Base-by-base conservation (phyloP, 108 stramenopile genomes). In the Skeletonema menzelii region DNA sequence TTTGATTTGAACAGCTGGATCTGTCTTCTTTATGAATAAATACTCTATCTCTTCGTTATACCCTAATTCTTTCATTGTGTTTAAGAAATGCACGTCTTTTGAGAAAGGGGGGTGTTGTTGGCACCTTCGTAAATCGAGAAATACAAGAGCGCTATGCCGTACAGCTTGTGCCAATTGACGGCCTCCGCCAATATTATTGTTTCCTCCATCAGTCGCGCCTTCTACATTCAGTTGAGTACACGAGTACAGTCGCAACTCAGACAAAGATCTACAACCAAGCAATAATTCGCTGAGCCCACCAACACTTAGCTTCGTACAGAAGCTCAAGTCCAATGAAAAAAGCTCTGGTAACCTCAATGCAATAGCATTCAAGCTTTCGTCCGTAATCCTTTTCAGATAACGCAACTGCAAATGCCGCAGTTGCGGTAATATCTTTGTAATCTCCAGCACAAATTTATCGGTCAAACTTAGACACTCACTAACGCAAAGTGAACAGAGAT, bases 381-480 rank as follows among this genome's bases (percentile, higher is more conserved):
- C 86, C 17, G 87, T 84, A 8, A 88, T 66, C 4, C 73, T 67
- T 55, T 83, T 80, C 14, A 83, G 67, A 60, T 86, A 88, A 30
- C 87, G 72, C 56, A 85, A 28, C 42, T 85, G 76, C 4, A 88
- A 67, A 46, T 88, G 87, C 0, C 64, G 47, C 26, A 85, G 62
- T 27, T 67, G 78, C 27, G 57, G 82, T 31, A 80, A 30, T 8
- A 56, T 62, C 56, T 80, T 56, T 14, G 68, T n/a, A 15, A 79
- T 60, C 12, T 73, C 65, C 8, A 66, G 15, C 14, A 86, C 80
- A 64, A 89, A 90, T 11, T n/a, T 34, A 71, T 90, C 86, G 4
- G 85, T 82, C 8, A 90, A 73, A n/a, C 72, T 73, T 65, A 87
- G 89, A 38, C 89, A 90, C 72, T 90, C 89, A 37, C 77, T 82